Evolutionary conservation across 148 eudicot genomes (phyloP).

Genomic region (Spergularia bocconei): DNA sequence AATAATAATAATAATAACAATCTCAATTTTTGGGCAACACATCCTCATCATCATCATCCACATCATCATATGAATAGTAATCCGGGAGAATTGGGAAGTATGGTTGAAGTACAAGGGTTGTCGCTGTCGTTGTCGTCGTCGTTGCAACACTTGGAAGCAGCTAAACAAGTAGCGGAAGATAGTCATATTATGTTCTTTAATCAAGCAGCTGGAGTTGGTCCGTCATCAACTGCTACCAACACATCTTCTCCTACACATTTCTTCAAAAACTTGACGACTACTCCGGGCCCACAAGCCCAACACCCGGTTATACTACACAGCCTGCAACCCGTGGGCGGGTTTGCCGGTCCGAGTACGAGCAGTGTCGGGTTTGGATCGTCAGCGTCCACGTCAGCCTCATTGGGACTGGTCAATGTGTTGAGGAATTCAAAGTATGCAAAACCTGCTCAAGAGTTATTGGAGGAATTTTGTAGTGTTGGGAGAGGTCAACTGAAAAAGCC

Average conservation of each 20-base stretch:
- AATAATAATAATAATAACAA: neutral
- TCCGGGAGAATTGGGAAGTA: slow-evolving; percentile 30
- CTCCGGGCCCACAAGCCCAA: slow-evolving; percentile 19
- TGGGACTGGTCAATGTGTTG: slow-evolving; percentile 58
- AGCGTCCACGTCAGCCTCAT: slow-evolving; percentile 25
- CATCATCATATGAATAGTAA: slow-evolving; percentile 6
- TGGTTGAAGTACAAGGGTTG: slow-evolving; percentile 59
- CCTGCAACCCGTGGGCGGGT: slow-evolving; percentile 24
- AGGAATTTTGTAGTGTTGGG: slow-evolving; percentile 90
- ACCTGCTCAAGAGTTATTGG: slow-evolving; percentile 76
- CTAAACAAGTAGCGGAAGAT: slow-evolving; percentile 49
- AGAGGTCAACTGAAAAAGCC: slow-evolving; percentile 55
- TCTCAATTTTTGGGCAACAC: slow-evolving; percentile 32
- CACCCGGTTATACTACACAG: slow-evolving; percentile 12
- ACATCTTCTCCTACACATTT: slow-evolving; percentile 26
- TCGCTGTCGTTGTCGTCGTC: slow-evolving; percentile 73
- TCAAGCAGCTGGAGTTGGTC: slow-evolving; percentile 27
- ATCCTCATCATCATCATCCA: slow-evolving; percentile 12
- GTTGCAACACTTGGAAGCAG: slow-evolving; percentile 53
- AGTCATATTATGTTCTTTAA: slow-evolving; percentile 55
- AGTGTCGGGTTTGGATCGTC: slow-evolving; percentile 58
- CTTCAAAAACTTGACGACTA: slow-evolving; percentile 36
- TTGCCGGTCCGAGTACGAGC: slow-evolving; percentile 32
- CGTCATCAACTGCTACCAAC: slow-evolving; percentile 15
- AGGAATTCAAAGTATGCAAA: slow-evolving; percentile 73